Percentiles rank a stretch among this genome's conserved stretches.
These are phyloP conservation scores for Dryas drummondii DNA, from an alignment of 306 rosid species.

Conservation along the genomic window DNA sequence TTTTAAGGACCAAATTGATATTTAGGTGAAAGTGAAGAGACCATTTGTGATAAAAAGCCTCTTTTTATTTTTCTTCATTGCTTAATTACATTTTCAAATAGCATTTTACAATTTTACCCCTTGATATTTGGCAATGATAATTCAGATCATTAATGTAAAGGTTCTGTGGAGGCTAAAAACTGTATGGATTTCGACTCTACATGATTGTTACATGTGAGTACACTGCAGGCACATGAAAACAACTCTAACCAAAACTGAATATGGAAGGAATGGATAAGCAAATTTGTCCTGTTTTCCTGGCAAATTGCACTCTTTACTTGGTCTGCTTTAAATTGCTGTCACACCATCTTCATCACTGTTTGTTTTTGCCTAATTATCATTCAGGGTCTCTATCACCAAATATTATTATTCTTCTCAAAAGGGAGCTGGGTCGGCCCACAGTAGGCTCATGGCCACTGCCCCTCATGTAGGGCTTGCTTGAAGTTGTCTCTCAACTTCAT, in stretches of 20 bases:
- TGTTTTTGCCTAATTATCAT: constrained; percentile 15
- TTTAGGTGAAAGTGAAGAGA: too few species aligned
- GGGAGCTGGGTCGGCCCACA: constrained; percentile 45
- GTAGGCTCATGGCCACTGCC: constrained; percentile 33
- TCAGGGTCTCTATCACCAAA: constrained; percentile 44
- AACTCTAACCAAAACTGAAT: constrained; percentile 31
- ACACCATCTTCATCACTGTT: constrained; percentile 16
- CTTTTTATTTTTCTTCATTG: not conserved
- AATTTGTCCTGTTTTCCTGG: constrained; percentile 16
- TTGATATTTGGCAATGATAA: not conserved
- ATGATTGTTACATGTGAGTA: not conserved
- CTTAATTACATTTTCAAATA: not conserved
- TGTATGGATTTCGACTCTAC: not conserved
- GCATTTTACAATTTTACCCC: not conserved
- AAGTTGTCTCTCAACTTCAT: constrained; percentile 36
- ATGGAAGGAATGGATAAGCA: constrained; percentile 34
- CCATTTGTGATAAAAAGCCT: too few species aligned
- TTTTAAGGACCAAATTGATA: too few species aligned
- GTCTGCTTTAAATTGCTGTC: constrained; percentile 14
- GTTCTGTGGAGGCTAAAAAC: not conserved
- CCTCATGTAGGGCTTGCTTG: constrained; percentile 30
- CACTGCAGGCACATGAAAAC: constrained; percentile 22
- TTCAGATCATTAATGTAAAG: not conserved
- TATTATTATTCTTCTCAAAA: constrained; percentile 36
- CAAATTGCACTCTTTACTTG: constrained; percentile 7